These are phyloP conservation scores for Trichoderma arundinaceum DNA, from an alignment of 2,329 filamentous ascomycete genomes.

Conservation along the genomic window DNA sequence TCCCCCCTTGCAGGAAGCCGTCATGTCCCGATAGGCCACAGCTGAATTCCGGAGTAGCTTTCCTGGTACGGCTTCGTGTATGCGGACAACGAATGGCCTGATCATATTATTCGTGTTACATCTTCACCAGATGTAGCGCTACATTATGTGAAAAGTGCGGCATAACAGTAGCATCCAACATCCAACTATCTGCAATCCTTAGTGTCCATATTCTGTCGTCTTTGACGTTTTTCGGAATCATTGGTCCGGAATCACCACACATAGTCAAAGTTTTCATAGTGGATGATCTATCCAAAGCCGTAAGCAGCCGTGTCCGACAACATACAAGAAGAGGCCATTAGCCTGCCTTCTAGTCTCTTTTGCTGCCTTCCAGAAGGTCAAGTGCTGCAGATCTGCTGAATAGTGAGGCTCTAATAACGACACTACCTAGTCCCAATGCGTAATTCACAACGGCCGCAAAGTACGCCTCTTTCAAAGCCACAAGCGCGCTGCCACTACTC, in stretches of 20 bases:
- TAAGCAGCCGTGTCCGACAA: not conserved
- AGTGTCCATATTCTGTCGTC: not conserved
- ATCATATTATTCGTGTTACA: not conserved
- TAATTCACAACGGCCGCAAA: not conserved
- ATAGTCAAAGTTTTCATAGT: not conserved
- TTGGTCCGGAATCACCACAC: no score
- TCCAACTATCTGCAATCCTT: not conserved
- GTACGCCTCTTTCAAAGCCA: not conserved
- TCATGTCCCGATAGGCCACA: not conserved
- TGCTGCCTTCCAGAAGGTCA: not conserved
- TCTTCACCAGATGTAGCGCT: not conserved
- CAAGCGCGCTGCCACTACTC: not conserved
- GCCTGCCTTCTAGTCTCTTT: slow-evolving; percentile 5
- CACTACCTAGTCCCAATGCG: not conserved
- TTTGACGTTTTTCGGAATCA: not conserved
- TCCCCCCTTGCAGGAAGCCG: not conserved
- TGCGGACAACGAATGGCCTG: not conserved
- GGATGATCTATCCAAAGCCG: slow-evolving; percentile 5
- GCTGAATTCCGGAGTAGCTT: not conserved
- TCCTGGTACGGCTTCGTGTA: not conserved
- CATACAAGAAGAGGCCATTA: not conserved
- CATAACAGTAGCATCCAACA: not conserved
- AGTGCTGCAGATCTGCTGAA: not conserved
- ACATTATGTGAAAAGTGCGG: no score
- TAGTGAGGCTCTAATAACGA: not conserved